Evolutionary conservation across 495 filamentous ascomycete species (phyloP).

Genomic region (Penicillium cosmopolitanum): DNA sequence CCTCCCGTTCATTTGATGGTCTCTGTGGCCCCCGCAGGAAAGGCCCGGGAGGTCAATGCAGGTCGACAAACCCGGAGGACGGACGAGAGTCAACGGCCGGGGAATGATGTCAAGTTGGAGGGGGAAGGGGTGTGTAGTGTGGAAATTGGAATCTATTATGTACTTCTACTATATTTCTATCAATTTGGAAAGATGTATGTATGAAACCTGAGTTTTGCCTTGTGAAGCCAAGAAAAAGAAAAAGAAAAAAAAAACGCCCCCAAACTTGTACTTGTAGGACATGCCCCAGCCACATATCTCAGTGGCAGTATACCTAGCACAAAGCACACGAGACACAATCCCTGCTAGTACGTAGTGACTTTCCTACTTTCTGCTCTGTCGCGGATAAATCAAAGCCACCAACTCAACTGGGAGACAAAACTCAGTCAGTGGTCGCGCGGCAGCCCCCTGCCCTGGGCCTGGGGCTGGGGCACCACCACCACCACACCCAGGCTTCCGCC

Average conservation of each 20-base stretch:
- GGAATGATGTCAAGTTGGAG: constrained; percentile 19
- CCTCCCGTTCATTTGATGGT: constrained; percentile 7
- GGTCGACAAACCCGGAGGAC: constrained; percentile 20
- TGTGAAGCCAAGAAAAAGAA: neutral
- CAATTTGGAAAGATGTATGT: neutral
- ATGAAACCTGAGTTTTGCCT: neutral
- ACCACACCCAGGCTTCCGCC: too few species aligned
- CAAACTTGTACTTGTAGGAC: neutral
- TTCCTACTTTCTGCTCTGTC: neutral
- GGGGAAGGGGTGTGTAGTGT: neutral
- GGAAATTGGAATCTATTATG: neutral
- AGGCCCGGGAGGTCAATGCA: constrained; percentile 17
- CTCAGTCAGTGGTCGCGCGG: neutral
- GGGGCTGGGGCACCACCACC: too few species aligned
- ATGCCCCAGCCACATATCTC: neutral
- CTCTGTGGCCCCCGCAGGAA: constrained; percentile 8
- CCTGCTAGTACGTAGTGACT: neutral
- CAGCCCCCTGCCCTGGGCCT: too few species aligned
- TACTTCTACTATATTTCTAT: neutral
- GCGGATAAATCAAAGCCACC: neutral
- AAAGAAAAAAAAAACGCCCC: neutral
- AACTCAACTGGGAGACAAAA: neutral
- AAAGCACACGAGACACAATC: neutral
- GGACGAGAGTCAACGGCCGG: constrained; percentile 3
- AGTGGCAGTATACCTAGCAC: neutral